phyloP scores from a whole-genome alignment of 805 yeast genomes.

The Dipodascus albidus region DNA sequence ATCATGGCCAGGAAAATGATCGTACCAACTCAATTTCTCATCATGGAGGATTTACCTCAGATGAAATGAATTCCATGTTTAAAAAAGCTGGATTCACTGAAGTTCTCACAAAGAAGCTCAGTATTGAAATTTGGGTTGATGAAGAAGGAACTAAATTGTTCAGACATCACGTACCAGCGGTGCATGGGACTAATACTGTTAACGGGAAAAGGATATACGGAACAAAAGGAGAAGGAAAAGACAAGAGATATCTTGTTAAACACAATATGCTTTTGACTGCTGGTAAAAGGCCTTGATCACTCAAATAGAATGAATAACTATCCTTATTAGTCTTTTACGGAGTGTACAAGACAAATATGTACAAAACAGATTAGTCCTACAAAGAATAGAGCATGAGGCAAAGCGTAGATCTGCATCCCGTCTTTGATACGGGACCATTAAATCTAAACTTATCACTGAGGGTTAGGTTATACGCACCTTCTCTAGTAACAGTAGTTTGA shows the following conservation, averaged over 20 bases:
- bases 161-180: neutral
- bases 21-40: neutral
- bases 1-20: neutral
- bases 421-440: too few species aligned
- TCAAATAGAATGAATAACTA: neutral
- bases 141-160: neutral
- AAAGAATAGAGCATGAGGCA: too few species aligned
- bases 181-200: too few species aligned
- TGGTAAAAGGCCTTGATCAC: neutral
- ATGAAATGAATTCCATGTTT: conserved; percentile 1
- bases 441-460: too few species aligned
- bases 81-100: conserved; percentile 7
- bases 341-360: too few species aligned
- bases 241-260: neutral
- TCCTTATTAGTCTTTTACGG: too few species aligned
- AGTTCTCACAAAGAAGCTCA: conserved; percentile 3
- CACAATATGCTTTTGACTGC: neutral
- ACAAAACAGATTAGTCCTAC: too few species aligned
- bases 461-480: too few species aligned
- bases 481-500: too few species aligned
- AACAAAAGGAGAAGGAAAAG: neutral
- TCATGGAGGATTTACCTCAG: neutral
- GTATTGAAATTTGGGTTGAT: conserved; percentile 9
- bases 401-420: too few species aligned
- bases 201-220: neutral